Conservation (phyloP, 306 rosid genomes). For the Cicer bijugum region DNA sequence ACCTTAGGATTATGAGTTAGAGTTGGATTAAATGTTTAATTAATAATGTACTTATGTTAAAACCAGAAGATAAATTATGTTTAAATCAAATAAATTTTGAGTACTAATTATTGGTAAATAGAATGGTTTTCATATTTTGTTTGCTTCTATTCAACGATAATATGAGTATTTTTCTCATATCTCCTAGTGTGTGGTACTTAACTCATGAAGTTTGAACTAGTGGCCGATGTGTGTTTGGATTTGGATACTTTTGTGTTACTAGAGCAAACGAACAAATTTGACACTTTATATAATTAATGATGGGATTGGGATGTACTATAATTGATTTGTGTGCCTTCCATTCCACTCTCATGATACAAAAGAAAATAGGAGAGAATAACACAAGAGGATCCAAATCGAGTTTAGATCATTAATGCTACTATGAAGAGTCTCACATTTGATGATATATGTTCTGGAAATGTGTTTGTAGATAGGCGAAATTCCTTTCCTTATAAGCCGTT, state of each 20-base stretch:
- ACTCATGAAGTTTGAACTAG: constrained; percentile 32
- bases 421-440: too few relatives aligned
- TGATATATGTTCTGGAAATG: too few relatives aligned
- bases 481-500: too few relatives aligned
- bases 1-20: constrained; percentile 21
- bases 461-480: too few relatives aligned
- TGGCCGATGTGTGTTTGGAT: background rate
- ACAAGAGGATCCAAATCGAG: background rate
- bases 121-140: constrained; percentile 20
- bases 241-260: background rate
- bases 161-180: constrained; percentile 13
- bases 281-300: background rate
- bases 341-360: background rate
- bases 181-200: background rate
- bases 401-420: constrained; percentile 5
- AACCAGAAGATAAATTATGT: constrained; percentile 22
- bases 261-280: background rate
- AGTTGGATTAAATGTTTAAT: constrained; percentile 33
- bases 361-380: background rate
- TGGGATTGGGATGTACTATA: background rate
- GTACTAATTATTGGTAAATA: constrained; percentile 8
- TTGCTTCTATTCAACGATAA: background rate
- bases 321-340: background rate
- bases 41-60: background rate
- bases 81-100: background rate